Percentiles rank a stretch among this genome's conserved stretches.
These are phyloP conservation scores for Sporormia fimetaria DNA, from an alignment of 495 filamentous ascomycete genomes.

Conservation along the genomic window DNA sequence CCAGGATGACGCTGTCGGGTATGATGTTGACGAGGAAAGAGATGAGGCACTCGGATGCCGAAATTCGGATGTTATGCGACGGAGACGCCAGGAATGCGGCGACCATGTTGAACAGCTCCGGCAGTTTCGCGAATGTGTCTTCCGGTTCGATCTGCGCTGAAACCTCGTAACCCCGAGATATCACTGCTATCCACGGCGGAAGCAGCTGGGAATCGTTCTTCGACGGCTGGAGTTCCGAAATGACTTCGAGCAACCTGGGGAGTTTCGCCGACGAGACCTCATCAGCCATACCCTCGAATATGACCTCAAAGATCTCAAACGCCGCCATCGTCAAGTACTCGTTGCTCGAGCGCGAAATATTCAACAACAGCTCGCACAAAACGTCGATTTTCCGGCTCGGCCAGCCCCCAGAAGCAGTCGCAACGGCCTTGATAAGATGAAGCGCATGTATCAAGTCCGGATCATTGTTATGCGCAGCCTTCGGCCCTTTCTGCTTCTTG, in stretches of 20 bases:
- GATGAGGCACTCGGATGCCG: conserved; percentile 86
- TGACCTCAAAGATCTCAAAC: conserved; percentile 93
- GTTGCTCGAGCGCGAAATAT: conserved; percentile 75
- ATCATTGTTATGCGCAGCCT: conserved; percentile 50
- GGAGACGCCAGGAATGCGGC: conserved; percentile 70
- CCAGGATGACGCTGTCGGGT: conserved; percentile 63
- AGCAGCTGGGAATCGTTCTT: conserved; percentile 84
- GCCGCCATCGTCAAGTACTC: conserved; percentile 91
- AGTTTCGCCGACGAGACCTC: conserved; percentile 79
- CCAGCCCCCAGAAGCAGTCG: conserved; percentile 81
- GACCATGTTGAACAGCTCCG: conserved; percentile 65
- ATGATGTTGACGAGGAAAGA: conserved; percentile 85
- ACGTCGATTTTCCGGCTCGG: conserved; percentile 91
- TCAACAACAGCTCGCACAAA: conserved; percentile 77
- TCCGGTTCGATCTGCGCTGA: conserved; percentile 73
- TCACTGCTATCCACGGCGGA: conserved; percentile 89
- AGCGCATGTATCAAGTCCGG: conserved; percentile 80
- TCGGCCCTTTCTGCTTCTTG: conserved; percentile 46
- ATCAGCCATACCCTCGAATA: conserved; percentile 81
- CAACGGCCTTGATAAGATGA: conserved; percentile 81
- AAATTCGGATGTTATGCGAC: conserved; percentile 83
- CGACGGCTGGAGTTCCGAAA: conserved; percentile 78
- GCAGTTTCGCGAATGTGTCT: conserved; percentile 79
- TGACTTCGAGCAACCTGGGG: conserved; percentile 72
- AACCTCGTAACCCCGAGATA: conserved; percentile 89